Percentiles rank a stretch among this genome's conserved stretches.
Conservation (phyloP, 192 early-diverging fungal genomes). For the Rhizoclosmatium sp. region DNA sequence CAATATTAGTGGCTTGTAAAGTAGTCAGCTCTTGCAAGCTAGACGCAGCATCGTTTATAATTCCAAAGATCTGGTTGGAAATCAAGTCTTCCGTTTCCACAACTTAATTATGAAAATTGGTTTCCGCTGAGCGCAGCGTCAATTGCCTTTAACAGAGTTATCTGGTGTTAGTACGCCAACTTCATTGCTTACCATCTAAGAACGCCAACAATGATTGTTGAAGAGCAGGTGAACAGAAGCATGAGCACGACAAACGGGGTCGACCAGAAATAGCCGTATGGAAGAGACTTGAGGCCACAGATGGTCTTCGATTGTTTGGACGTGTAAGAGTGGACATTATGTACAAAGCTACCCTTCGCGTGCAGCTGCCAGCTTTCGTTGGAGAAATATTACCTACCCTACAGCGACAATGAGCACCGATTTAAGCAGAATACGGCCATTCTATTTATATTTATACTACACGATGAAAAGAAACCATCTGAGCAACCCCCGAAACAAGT, state of each 20-base stretch:
- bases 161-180: too few species aligned
- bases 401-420: too few species aligned
- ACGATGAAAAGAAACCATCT: constrained; percentile 21
- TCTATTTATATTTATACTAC: neutral
- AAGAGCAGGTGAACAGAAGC: neutral
- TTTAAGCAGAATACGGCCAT: too few species aligned
- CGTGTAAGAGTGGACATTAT: too few species aligned
- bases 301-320: too few species aligned
- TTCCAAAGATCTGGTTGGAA: neutral
- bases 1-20: neutral
- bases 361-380: too few species aligned
- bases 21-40: neutral
- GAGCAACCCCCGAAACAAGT: constrained; percentile 29
- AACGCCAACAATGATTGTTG: neutral
- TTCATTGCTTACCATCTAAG: neutral
- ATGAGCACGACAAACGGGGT: neutral
- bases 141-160: neutral
- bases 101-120: neutral
- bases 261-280: neutral
- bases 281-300: neutral
- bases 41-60: neutral
- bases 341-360: too few species aligned
- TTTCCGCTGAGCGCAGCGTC: neutral
- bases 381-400: too few species aligned
- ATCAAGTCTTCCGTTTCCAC: neutral